Percentiles rank a stretch among this genome's conserved stretches.
Evolutionary conservation across 2,329 filamentous ascomycete genomes (phyloP).

Genomic region (Colletotrichum sp.): DNA sequence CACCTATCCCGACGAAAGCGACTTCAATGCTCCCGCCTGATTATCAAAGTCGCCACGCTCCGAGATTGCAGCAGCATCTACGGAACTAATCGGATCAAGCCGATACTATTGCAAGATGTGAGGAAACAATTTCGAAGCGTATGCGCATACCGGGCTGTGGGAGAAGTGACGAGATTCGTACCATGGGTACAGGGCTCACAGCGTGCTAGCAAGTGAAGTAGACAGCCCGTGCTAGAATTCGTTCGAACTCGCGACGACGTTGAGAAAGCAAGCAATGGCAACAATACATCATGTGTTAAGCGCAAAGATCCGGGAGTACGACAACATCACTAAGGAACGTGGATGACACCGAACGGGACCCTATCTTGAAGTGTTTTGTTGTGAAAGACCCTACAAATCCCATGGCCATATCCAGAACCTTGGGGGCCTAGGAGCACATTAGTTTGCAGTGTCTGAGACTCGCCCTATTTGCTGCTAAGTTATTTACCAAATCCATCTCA

Average conservation of each 20-base stretch:
- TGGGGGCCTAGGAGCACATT: not conserved
- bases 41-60: not conserved
- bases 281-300: not conserved
- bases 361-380: not conserved
- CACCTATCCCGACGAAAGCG: not conserved
- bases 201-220: not conserved
- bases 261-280: not conserved
- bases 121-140: not conserved
- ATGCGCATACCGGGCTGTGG: not conserved
- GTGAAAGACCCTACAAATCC: not conserved
- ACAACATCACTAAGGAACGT: not conserved
- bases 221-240: not conserved
- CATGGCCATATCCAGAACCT: not conserved
- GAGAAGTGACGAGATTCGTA: not conserved
- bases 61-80: not conserved
- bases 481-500: not conserved
- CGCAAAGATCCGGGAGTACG: not conserved
- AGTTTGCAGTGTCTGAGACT: not conserved
- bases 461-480: not conserved
- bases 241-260: not conserved
- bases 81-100: not conserved
- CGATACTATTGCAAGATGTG: not conserved
- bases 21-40: not conserved
- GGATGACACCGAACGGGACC: not conserved
- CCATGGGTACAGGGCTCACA: not conserved